phyloP scores from a whole-genome alignment of 441 rosid genomes.

The Brassica balearica region DNA sequence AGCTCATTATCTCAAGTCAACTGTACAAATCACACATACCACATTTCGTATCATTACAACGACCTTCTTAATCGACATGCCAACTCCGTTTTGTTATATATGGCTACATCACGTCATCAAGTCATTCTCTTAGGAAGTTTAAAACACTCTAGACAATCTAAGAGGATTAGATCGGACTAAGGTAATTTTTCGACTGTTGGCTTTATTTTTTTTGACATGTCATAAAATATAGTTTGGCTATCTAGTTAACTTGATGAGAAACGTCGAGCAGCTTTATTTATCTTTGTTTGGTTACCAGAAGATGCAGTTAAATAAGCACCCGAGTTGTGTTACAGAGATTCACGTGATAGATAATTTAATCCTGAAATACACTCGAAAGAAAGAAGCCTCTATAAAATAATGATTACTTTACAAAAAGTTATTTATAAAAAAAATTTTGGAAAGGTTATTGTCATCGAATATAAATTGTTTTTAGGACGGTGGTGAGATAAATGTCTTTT shows the following conservation, averaged over 20 bases:
- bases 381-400: not conserved
- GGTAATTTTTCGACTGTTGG: not conserved
- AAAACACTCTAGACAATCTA: not conserved
- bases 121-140: not conserved
- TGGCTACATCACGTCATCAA: not conserved
- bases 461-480: constrained; percentile 29
- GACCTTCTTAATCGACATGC: not conserved
- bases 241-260: not conserved
- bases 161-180: not conserved
- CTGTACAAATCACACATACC: not conserved
- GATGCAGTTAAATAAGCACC: not conserved
- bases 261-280: not conserved
- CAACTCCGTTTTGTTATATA: not conserved
- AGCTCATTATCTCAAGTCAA: not conserved
- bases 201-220: not conserved
- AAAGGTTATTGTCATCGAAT: constrained; percentile 21
- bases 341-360: constrained; percentile 25
- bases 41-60: constrained; percentile 6
- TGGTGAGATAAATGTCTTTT: constrained; percentile 31
- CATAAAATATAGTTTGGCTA: not conserved
- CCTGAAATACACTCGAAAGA: not conserved
- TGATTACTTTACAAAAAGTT: not conserved
- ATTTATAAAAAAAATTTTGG: not conserved
- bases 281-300: not conserved
- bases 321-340: constrained; percentile 18